These are phyloP conservation scores for Geosiphon pyriformis DNA, from an alignment of 192 early-diverging fungal species.

Conservation along the genomic window DNA sequence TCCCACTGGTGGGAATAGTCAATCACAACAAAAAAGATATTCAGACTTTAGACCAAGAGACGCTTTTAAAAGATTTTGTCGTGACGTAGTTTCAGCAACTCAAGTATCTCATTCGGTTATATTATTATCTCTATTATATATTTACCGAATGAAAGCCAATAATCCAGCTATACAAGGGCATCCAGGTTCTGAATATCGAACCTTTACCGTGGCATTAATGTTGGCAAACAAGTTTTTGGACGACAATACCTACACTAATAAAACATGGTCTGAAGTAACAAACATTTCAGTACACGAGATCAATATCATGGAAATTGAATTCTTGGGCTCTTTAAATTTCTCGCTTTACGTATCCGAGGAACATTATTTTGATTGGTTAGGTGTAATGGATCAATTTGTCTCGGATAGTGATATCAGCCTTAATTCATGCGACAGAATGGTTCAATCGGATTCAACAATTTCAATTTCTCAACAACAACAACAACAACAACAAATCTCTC, in stretches of 20 bases:
- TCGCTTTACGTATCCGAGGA: conserved; percentile 61
- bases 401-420: not conserved
- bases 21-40: not conserved
- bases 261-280: conserved; percentile 84
- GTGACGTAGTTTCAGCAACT: conserved; percentile 52
- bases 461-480: not conserved
- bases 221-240: conserved; percentile 81
- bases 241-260: conserved; percentile 88
- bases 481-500: not conserved
- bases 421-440: not conserved
- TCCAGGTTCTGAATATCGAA: conserved; percentile 71
- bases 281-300: conserved; percentile 73
- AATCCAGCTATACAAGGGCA: conserved; percentile 54
- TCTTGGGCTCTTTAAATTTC: conserved; percentile 70
- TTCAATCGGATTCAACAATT: not conserved
- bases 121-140: conserved; percentile 57
- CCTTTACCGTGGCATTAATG: conserved; percentile 83
- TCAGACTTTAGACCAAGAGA: conserved; percentile 9
- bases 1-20: conserved; percentile 10
- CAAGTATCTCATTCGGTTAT: conserved; percentile 61
- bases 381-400: not conserved
- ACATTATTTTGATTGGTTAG: conserved; percentile 68
- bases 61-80: conserved; percentile 44
- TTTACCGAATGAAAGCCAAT: conserved; percentile 49
- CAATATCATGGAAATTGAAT: conserved; percentile 85